phyloP scores from a whole-genome alignment of 2,329 filamentous ascomycete genomes.

The Orbilia oligospora region DNA sequence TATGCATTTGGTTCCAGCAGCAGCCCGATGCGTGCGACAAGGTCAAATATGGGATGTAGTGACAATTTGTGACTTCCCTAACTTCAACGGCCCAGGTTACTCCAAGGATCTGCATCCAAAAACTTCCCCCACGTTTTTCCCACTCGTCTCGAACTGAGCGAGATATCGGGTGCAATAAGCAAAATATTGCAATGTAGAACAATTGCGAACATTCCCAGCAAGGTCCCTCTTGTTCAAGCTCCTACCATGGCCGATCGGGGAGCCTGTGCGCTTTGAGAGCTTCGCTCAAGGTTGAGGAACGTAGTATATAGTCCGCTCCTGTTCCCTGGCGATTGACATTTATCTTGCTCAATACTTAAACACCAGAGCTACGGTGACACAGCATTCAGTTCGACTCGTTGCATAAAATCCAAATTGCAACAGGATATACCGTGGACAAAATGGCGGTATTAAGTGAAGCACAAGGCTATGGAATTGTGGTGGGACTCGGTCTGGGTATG shows the following conservation, averaged over 20 bases:
- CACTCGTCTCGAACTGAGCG: constrained; percentile 49
- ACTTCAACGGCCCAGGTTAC: constrained; percentile 37
- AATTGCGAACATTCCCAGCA: constrained; percentile 48
- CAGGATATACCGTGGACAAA: constrained; percentile 39
- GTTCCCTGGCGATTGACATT: constrained; percentile 24
- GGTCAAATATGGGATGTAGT: constrained; percentile 55
- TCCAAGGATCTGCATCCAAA: constrained; percentile 39
- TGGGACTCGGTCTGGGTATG: constrained; percentile 57
- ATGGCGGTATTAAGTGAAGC: constrained; percentile 52
- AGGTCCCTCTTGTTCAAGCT: constrained; percentile 12
- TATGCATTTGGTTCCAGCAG: constrained; percentile 18
- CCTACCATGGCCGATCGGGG: constrained; percentile 46
- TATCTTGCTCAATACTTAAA: constrained; percentile 43
- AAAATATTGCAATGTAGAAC: constrained; percentile 40
- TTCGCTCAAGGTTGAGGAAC: constrained; percentile 28
- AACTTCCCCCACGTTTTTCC: constrained; percentile 53
- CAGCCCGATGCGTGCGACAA: constrained; percentile 24
- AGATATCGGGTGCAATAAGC: constrained; percentile 50
- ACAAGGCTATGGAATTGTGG: constrained; percentile 59
- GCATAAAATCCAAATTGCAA: constrained; percentile 34
- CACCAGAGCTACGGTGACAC: constrained; percentile 44
- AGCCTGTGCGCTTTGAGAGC: constrained; percentile 25
- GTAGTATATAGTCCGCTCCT: constrained; percentile 56
- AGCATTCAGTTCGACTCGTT: constrained; percentile 37
- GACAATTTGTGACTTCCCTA: constrained; percentile 38